A percentile compares a stretch with the other conserved stretches of the same genome.
These are phyloP conservation scores for Actinomortierella wolfii DNA, from an alignment of 371 early-diverging fungal genomes.

Conservation along the genomic window DNA sequence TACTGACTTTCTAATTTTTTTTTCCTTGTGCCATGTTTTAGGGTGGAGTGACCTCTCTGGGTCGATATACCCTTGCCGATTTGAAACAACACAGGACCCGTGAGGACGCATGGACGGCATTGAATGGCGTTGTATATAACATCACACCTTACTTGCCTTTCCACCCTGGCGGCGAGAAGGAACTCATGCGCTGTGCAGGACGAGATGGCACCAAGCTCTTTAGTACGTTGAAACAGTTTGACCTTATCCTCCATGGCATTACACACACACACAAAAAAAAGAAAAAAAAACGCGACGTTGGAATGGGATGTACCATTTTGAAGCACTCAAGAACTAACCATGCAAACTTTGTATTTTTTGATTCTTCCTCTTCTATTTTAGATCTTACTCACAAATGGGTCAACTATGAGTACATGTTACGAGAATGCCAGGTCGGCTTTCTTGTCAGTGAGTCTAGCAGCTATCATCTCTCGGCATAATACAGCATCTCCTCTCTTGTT, in stretches of 20 bases:
- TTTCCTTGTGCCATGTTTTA: conserved; percentile 14
- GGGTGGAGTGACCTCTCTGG: conserved; percentile 58
- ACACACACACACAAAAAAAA: too few species aligned
- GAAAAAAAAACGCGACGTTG: background rate
- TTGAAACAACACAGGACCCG: conserved; percentile 75
- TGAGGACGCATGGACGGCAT: conserved; percentile 94
- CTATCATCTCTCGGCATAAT: conserved; percentile 14
- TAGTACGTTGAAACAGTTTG: conserved; percentile 63
- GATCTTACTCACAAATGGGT: conserved; percentile 94
- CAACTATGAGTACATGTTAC: conserved; percentile 83
- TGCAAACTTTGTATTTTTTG: too few species aligned
- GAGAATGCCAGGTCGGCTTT: conserved; percentile 86
- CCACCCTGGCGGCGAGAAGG: conserved; percentile 94
- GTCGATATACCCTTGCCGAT: conserved; percentile 76
- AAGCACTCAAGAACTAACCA: too few species aligned
- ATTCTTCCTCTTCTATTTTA: conserved; percentile 21
- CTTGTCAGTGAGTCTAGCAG: conserved; percentile 54
- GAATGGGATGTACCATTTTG: background rate
- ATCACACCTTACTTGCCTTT: conserved; percentile 92
- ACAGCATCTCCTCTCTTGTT: too few species aligned
- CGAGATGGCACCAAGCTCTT: conserved; percentile 94
- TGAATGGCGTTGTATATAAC: conserved; percentile 94
- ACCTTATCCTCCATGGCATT: conserved; percentile 2
- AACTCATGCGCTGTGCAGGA: conserved; percentile 94
- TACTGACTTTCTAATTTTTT: conserved; percentile 6